These are phyloP conservation scores for Nepenthes gracilis DNA, from an alignment of 148 eudicot genomes.

Conservation along the genomic window DNA sequence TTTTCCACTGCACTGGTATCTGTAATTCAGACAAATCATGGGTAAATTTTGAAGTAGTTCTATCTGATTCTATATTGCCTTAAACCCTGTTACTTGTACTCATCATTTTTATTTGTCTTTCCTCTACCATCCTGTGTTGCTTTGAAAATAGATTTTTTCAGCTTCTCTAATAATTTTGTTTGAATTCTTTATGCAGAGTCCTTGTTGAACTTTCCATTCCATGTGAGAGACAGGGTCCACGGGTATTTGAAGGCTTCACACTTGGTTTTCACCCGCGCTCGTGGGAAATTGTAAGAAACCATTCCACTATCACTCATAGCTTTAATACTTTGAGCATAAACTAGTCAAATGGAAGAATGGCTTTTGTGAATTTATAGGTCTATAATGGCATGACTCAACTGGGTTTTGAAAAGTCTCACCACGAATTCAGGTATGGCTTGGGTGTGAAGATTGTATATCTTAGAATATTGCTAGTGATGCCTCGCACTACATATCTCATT, in stretches of 20 bases:
- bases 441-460: neutral
- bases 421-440: conserved; percentile 51
- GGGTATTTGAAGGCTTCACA: conserved; percentile 88
- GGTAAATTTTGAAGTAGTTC: too few species aligned
- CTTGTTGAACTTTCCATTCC: conserved; percentile 88
- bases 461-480: too few species aligned
- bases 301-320: neutral
- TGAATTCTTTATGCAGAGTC: conserved; percentile 33
- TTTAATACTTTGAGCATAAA: neutral
- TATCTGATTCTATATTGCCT: too few species aligned
- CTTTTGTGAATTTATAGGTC: conserved; percentile 35
- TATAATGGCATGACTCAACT: conserved; percentile 87
- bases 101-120: neutral
- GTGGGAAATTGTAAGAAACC: conserved; percentile 68
- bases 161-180: conserved; percentile 6
- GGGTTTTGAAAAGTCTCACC: conserved; percentile 66
- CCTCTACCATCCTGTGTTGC: neutral
- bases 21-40: too few species aligned
- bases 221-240: conserved; percentile 67
- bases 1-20: too few species aligned
- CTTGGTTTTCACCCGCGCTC: conserved; percentile 92
- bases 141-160: conserved; percentile 4
- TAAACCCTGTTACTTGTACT: too few species aligned
- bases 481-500: too few species aligned
- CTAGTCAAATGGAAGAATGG: conserved; percentile 3